Conservation (phyloP, 2,329 filamentous ascomycete species). For the Curvularia sp. region DNA sequence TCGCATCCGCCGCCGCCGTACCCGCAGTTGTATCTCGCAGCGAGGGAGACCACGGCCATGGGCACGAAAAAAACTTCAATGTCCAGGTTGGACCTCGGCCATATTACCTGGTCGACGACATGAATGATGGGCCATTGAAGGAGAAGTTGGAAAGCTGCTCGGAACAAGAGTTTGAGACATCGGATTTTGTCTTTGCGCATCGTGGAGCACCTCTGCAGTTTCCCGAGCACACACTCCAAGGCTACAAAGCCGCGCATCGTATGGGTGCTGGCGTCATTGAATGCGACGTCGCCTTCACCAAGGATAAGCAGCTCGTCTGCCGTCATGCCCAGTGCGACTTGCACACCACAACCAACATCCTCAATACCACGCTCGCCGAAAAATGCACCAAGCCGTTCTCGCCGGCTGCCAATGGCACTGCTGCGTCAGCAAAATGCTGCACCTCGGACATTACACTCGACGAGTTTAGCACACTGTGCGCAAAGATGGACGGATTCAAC, state of each 20-base stretch:
- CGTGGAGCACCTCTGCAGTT: conserved; percentile 49
- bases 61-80: conserved; percentile 35
- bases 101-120: conserved; percentile 49
- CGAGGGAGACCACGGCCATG: conserved; percentile 16
- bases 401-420: conserved; percentile 41
- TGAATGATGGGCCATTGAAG: conserved; percentile 50
- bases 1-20: conserved; percentile 41
- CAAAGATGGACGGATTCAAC: conserved; percentile 70
- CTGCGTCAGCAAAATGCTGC: conserved; percentile 71
- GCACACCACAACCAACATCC: conserved; percentile 50
- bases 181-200: conserved; percentile 48
- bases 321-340: conserved; percentile 50
- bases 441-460: conserved; percentile 73
- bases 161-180: conserved; percentile 46
- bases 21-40: conserved; percentile 35
- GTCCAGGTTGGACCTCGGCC: conserved; percentile 48
- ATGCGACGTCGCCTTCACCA: conserved; percentile 51
- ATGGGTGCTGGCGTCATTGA: conserved; percentile 50
- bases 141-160: conserved; percentile 49
- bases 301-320: conserved; percentile 50
- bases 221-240: conserved; percentile 46
- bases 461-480: conserved; percentile 72
- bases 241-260: conserved; percentile 43
- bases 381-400: conserved; percentile 50
- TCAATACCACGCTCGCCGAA: conserved; percentile 45